Conservation (phyloP, 805 yeast species). For the Cyberlindnera veronae region DNA sequence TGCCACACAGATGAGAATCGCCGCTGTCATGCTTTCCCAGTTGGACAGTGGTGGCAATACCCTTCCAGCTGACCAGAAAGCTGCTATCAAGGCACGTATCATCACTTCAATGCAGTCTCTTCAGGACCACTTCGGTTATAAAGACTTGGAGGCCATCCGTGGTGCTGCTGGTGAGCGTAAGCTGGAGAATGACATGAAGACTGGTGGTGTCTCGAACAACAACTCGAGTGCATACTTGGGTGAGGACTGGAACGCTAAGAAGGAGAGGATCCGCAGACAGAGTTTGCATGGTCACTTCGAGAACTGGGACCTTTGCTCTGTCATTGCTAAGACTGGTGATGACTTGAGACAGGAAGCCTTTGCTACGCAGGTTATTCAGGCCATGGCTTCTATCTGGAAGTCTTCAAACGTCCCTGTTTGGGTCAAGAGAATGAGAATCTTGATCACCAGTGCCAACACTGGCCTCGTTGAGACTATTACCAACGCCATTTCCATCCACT, state of each 20-base stretch:
- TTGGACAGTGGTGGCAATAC: constrained; percentile 61
- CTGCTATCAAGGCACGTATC: constrained; percentile 63
- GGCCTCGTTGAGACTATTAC: constrained; percentile 96
- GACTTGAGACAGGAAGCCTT: constrained; percentile 96
- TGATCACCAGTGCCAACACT: constrained; percentile 84
- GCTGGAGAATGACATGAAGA: constrained; percentile 85
- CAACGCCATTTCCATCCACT: constrained; percentile 89
- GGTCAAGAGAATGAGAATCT: constrained; percentile 91
- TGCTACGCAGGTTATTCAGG: constrained; percentile 90
- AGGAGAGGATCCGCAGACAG: constrained; percentile 70
- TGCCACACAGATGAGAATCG: constrained; percentile 93
- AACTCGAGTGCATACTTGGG: constrained; percentile 58
- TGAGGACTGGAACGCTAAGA: constrained; percentile 89
- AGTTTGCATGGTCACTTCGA: constrained; percentile 82
- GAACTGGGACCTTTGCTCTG: constrained; percentile 94
- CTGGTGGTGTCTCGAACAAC: constrained; percentile 59
- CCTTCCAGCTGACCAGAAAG: constrained; percentile 55
- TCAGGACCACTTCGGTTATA: constrained; percentile 60
- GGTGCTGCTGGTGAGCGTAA: constrained; percentile 89
- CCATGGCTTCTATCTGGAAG: constrained; percentile 84
- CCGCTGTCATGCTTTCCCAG: constrained; percentile 91
- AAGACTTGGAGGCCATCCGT: constrained; percentile 46
- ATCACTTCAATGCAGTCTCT: constrained; percentile 72
- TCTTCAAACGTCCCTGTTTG: constrained; percentile 67
- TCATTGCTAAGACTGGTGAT: constrained; percentile 93